phyloP scores from a whole-genome alignment of 371 early-diverging fungal genomes.

The Apophysomyces trapeziformis region DNA sequence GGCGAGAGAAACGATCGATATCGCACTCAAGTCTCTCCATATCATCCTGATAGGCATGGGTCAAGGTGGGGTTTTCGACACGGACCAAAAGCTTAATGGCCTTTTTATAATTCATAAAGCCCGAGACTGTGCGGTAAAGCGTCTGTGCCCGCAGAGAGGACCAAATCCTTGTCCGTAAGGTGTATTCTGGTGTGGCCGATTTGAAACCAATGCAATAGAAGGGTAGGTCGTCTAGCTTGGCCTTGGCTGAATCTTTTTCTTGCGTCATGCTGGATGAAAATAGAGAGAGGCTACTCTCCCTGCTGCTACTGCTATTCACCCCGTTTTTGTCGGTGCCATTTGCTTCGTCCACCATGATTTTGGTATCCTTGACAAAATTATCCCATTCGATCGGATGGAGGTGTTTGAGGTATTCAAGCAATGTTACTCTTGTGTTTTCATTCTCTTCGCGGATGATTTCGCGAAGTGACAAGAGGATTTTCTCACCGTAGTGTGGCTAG shows the following conservation, averaged over 20 bases:
- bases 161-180: constrained; percentile 89
- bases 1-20: constrained; percentile 65
- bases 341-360: constrained; percentile 76
- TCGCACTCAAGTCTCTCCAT: constrained; percentile 71
- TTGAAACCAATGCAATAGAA: constrained; percentile 87
- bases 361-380: constrained; percentile 90
- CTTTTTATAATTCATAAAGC: constrained; percentile 90
- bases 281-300: constrained; percentile 15
- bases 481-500: constrained; percentile 88
- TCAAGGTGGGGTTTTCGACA: constrained; percentile 82
- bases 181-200: constrained; percentile 81
- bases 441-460: constrained; percentile 90
- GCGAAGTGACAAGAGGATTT: constrained; percentile 79
- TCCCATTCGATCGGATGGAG: constrained; percentile 88
- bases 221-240: constrained; percentile 72
- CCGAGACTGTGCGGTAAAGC: constrained; percentile 85
- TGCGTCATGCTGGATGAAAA: constrained; percentile 16
- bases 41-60: constrained; percentile 64
- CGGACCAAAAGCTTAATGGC: constrained; percentile 82
- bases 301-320: constrained; percentile 20
- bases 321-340: constrained; percentile 10
- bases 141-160: constrained; percentile 90
- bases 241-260: constrained; percentile 22
- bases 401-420: constrained; percentile 87
- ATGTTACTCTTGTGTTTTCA: constrained; percentile 77